A percentile compares a stretch with the other conserved stretches of the same genome.
These are phyloP conservation scores for Spatholobus suberectus DNA, from an alignment of 306 rosid species.

Conservation along the genomic window DNA sequence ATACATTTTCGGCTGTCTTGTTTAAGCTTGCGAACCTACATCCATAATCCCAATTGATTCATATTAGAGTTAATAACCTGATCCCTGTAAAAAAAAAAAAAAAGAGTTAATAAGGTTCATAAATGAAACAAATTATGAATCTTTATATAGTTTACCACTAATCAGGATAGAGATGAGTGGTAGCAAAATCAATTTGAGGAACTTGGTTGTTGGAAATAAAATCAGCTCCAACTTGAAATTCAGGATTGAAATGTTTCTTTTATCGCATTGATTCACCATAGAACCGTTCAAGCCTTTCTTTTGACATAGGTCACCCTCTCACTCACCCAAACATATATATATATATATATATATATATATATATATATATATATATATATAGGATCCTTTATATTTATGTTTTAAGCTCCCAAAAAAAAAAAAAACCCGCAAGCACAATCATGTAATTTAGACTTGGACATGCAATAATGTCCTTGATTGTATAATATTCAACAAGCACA, in stretches of 20 bases:
- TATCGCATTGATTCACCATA: constrained; percentile 45
- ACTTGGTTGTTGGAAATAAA: constrained; percentile 52
- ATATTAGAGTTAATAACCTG: no score
- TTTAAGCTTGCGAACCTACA: constrained; percentile 15
- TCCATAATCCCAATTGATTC: neutral
- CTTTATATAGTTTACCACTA: constrained; percentile 51
- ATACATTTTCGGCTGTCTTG: constrained; percentile 18
- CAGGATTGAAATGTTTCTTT: constrained; percentile 45
- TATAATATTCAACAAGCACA: no score
- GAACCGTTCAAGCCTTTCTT: constrained; percentile 49
- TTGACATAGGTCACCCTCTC: constrained; percentile 49
- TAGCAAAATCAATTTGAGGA: constrained; percentile 46
- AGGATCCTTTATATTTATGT: neutral
- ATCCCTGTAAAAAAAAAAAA: no score
- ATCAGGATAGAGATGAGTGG: constrained; percentile 50
- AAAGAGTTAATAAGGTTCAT: no score
- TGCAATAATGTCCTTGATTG: no score
- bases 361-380: no score
- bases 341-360: no score
- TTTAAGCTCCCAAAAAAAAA: neutral
- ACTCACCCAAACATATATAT: constrained; percentile 52
- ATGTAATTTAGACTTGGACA: no score
- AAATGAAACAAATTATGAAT: no score
- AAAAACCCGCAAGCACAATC: no score
- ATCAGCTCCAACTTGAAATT: constrained; percentile 48